phyloP scores from a whole-genome alignment of 2,329 filamentous ascomycete genomes.

The Aureobasidium sp. region DNA sequence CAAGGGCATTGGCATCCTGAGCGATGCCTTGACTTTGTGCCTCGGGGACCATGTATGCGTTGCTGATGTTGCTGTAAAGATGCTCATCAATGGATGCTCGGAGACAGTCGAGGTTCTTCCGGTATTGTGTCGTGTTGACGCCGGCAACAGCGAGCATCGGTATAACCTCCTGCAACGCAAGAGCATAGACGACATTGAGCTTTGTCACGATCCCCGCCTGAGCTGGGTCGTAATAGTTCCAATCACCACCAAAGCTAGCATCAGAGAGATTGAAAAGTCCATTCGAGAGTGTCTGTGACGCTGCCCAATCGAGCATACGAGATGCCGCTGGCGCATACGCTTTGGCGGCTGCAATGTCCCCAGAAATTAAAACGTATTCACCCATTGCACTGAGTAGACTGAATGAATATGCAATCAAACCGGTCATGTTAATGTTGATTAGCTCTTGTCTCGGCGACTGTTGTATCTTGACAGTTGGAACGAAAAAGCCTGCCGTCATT shows the following conservation, averaged over 20 bases:
- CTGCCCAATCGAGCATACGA: background rate
- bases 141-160: background rate
- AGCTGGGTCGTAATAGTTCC: background rate
- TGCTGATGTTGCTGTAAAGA: too few relatives aligned
- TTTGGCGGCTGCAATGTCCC: background rate
- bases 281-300: background rate
- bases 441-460: background rate
- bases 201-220: background rate
- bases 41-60: too few relatives aligned
- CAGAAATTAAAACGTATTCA: background rate
- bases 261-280: background rate
- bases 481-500: background rate
- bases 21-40: background rate
- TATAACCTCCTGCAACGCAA: background rate
- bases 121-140: background rate
- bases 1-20: background rate
- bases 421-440: background rate
- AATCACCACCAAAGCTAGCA: background rate
- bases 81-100: too few relatives aligned
- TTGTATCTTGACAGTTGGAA: background rate
- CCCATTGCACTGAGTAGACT: background rate
- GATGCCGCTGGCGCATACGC: background rate
- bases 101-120: too few relatives aligned
- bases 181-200: background rate
- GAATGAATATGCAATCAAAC: conserved; percentile 1